Percentiles rank a stretch among this genome's conserved stretches.
Conservation (phyloP, 192 early-diverging fungal genomes). For the Geranomyces variabilis region DNA sequence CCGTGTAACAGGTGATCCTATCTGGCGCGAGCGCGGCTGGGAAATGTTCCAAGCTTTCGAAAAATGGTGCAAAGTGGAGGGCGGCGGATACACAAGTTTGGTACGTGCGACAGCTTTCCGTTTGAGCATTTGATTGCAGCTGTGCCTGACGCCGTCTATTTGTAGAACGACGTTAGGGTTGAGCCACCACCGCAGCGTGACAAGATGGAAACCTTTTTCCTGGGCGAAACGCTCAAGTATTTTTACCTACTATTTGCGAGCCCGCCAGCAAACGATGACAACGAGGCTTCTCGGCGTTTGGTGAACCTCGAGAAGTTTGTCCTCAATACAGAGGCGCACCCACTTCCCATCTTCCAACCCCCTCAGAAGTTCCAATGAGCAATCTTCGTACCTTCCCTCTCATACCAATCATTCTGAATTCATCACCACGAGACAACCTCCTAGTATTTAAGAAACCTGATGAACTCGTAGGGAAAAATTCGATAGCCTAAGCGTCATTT, state of each 20-base stretch:
- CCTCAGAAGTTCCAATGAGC: conserved; percentile 21
- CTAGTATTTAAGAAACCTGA: too few relatives aligned
- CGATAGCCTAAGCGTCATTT: too few relatives aligned
- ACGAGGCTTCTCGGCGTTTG: conserved; percentile 45
- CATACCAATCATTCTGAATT: too few relatives aligned
- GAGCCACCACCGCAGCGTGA: conserved; percentile 53
- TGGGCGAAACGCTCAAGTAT: conserved; percentile 92
- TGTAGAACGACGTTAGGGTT: conserved; percentile 60
- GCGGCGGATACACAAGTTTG: conserved; percentile 62
- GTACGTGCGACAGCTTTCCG: conserved; percentile 28
- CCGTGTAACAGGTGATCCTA: conserved; percentile 79
- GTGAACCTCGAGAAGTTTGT: conserved; percentile 82
- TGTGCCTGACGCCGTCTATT: not conserved
- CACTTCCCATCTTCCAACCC: conserved; percentile 61
- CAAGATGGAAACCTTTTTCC: conserved; percentile 84
- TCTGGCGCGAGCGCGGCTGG: conserved; percentile 78
- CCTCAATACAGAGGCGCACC: conserved; percentile 96
- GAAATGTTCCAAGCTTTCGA: conserved; percentile 86
- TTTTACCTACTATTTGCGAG: conserved; percentile 85
- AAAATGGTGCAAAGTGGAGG: conserved; percentile 68
- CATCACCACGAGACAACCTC: too few relatives aligned
- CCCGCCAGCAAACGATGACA: not conserved
- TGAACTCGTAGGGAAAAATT: too few relatives aligned
- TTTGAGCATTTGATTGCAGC: not conserved
- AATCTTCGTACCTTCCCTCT: too few relatives aligned